Conservation (phyloP, 2,329 filamentous ascomycete species). For the Fusarium brevicatenulatum region DNA sequence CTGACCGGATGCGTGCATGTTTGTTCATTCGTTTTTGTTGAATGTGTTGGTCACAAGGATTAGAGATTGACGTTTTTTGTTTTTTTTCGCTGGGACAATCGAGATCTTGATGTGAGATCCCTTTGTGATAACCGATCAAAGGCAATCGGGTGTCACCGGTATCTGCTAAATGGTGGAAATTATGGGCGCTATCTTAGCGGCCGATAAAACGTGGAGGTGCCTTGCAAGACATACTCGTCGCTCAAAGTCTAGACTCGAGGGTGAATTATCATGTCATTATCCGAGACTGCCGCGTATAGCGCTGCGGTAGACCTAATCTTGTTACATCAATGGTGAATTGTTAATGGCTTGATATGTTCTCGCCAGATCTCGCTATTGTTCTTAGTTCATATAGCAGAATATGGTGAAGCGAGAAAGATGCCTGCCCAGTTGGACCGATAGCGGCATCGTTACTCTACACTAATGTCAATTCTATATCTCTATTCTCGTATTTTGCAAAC, state of each 20-base stretch:
- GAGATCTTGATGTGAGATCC: not conserved
- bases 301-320: too few relatives aligned
- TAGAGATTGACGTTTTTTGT: not conserved
- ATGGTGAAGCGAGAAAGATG: not conserved
- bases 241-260: not conserved
- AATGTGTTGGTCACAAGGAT: not conserved
- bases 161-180: not conserved
- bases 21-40: not conserved
- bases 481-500: not conserved
- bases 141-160: not conserved
- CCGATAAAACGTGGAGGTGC: not conserved
- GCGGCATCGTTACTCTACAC: not conserved
- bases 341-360: not conserved
- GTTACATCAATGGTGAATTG: accelerated
- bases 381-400: not conserved
- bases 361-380: too few relatives aligned
- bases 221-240: accelerated
- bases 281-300: not conserved
- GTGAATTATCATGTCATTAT: not conserved
- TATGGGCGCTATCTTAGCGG: not conserved
- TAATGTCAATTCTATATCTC: not conserved
- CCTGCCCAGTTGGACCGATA: not conserved
- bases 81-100: not conserved
- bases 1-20: not conserved
- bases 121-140: not conserved